phyloP scores from a whole-genome alignment of 352 stramenopile species.

The Globisporangium paroecandrum region DNA sequence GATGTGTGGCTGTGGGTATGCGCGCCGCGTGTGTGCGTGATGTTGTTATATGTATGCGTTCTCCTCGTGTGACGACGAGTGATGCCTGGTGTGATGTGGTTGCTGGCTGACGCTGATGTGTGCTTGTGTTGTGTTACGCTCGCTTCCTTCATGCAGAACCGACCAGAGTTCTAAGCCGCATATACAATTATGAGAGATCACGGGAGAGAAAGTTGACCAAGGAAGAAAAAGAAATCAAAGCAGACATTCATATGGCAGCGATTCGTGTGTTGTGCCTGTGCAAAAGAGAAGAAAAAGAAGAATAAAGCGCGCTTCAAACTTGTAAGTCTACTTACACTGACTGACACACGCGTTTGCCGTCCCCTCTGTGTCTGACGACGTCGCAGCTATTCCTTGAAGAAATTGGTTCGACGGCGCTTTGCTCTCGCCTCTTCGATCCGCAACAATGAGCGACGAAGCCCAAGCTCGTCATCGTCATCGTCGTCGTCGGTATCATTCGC shows the following conservation, averaged over 20 bases:
- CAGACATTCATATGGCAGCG: conserved; percentile 5
- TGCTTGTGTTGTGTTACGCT: conserved; percentile 9
- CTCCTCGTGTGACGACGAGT: background rate
- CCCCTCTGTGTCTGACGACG: background rate
- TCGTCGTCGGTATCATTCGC: conserved; percentile 16
- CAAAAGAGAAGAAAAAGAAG: conserved; percentile 14
- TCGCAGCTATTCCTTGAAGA: conserved; percentile 6
- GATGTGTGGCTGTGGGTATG: background rate
- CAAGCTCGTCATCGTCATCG: conserved; percentile 15
- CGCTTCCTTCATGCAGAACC: conserved; percentile 10
- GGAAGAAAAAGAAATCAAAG: background rate
- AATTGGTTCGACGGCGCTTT: conserved; percentile 35
- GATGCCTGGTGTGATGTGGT: background rate
- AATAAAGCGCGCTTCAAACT: conserved; percentile 18
- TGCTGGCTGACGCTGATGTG: background rate
- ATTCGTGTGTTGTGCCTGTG: conserved; percentile 14
- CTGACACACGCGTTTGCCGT: conserved; percentile 12
- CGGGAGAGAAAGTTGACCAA: conserved; percentile 1
- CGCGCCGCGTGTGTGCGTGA: background rate
- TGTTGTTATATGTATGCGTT: background rate
- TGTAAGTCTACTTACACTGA: conserved; percentile 17
- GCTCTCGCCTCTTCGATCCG: conserved; percentile 42
- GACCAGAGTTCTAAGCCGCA: conserved; percentile 24
- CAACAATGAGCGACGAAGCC: conserved; percentile 30
- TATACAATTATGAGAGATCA: conserved; percentile 18